Conservation (phyloP, 2,329 filamentous ascomycete species). For the Sporothrix euskadiensis region DNA sequence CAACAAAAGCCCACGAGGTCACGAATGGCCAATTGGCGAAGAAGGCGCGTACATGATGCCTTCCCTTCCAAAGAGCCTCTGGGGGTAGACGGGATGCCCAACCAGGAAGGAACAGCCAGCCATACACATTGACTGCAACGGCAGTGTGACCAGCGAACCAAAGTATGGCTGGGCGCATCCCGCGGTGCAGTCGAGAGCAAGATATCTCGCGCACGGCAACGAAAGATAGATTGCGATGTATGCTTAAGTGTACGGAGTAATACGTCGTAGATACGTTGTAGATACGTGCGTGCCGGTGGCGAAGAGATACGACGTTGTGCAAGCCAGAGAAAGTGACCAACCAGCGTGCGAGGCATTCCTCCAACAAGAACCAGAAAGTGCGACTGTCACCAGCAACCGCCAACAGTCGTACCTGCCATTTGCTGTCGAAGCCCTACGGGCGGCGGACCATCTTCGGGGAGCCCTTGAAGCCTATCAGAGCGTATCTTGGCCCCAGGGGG, state of each 20-base stretch:
- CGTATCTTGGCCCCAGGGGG: not conserved
- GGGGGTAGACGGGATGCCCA: not conserved
- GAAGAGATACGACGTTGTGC: not conserved
- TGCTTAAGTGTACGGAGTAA: too few species aligned
- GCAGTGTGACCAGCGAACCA: not conserved
- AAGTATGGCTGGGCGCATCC: not conserved
- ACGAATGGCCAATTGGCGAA: not conserved
- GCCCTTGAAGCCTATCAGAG: not conserved
- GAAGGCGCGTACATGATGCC: constrained; percentile 8
- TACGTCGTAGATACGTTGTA: not conserved
- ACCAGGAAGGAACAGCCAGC: constrained; percentile 16
- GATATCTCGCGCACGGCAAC: not conserved
- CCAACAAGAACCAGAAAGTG: constrained; percentile 1
- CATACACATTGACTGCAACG: not conserved
- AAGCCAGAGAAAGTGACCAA: constrained; percentile 7
- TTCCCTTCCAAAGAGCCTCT: not conserved
- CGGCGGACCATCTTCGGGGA: constrained; percentile 4
- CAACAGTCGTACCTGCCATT: not conserved
- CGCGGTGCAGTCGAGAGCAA: not conserved
- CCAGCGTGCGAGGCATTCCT: constrained; percentile 18
- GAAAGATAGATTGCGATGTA: not conserved
- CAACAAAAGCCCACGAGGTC: not conserved
- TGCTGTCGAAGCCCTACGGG: not conserved
- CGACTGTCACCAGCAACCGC: not conserved
- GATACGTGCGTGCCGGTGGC: constrained; percentile 12